Conservation (phyloP, 768 basidiomycete genomes). For the Leccinum boreale region DNA sequence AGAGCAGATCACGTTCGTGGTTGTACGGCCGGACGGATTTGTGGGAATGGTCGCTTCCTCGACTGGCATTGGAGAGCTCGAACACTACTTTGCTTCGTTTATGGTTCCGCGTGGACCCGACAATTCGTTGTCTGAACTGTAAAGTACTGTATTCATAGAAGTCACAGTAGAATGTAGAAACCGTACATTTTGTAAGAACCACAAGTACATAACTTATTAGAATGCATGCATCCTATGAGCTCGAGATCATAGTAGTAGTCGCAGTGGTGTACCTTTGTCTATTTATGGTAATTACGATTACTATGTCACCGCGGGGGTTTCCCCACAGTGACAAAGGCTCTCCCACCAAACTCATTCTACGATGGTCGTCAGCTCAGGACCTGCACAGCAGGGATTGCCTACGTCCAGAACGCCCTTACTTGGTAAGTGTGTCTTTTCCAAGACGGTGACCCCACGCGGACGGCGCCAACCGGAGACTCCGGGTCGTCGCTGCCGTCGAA, state of each 20-base stretch:
- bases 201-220: too few relatives aligned
- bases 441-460: background rate
- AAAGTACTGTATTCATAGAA: too few relatives aligned
- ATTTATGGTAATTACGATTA: background rate
- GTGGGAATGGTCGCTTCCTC: background rate
- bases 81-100: background rate
- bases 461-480: background rate
- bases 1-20: background rate
- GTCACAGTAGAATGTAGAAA: too few relatives aligned
- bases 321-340: conserved; percentile 1
- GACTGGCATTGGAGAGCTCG: background rate
- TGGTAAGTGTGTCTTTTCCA: conserved; percentile 6
- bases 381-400: background rate
- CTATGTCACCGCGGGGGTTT: background rate
- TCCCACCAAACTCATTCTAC: background rate
- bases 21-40: background rate
- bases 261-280: background rate
- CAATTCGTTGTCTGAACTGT: too few relatives aligned
- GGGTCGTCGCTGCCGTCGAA: background rate
- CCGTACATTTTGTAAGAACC: too few relatives aligned
- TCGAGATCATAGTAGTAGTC: too few relatives aligned
- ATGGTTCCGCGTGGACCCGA: background rate
- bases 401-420: conserved; percentile 20
- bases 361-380: conserved; percentile 10
- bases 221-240: too few relatives aligned